Evolutionary conservation across 306 rosid species (phyloP).

Genomic region (Casuarina glauca): DNA sequence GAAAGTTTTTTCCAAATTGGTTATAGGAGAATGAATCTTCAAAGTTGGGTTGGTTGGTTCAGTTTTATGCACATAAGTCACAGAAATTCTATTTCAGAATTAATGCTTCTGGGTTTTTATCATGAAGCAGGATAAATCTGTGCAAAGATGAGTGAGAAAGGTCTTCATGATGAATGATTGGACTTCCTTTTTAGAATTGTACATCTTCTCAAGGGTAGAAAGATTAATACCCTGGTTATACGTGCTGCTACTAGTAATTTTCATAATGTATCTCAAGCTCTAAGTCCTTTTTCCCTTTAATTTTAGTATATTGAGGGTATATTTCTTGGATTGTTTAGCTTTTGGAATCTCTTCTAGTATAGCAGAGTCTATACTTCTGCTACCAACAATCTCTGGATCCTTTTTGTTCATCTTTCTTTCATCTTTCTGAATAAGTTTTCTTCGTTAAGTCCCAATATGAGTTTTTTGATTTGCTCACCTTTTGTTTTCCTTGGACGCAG

Average conservation of each 20-base stretch:
- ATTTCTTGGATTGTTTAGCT: neutral
- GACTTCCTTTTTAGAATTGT: neutral
- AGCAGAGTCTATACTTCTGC: neutral
- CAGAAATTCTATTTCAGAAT: neutral
- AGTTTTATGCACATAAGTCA: neutral
- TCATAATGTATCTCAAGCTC: neutral
- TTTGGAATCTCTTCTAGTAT: neutral
- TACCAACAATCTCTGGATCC: neutral
- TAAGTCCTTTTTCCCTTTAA: neutral
- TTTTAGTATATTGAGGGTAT: neutral
- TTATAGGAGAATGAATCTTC: neutral
- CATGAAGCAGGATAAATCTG: neutral
- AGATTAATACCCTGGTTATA: neutral
- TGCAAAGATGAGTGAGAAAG: neutral
- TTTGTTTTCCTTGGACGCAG: conserved; percentile 46
- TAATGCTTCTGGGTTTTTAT: neutral
- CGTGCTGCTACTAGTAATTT: neutral
- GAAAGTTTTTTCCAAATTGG: neutral
- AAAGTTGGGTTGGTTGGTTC: neutral
- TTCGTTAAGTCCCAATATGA: neutral
- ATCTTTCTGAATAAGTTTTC: neutral
- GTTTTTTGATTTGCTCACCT: neutral
- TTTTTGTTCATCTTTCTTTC: neutral
- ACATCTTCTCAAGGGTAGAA: neutral
- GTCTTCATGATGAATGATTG: neutral